Base-by-base conservation (phyloP, 202 grass and related monocot genomes). In the Saccharum hybrid region DNA sequence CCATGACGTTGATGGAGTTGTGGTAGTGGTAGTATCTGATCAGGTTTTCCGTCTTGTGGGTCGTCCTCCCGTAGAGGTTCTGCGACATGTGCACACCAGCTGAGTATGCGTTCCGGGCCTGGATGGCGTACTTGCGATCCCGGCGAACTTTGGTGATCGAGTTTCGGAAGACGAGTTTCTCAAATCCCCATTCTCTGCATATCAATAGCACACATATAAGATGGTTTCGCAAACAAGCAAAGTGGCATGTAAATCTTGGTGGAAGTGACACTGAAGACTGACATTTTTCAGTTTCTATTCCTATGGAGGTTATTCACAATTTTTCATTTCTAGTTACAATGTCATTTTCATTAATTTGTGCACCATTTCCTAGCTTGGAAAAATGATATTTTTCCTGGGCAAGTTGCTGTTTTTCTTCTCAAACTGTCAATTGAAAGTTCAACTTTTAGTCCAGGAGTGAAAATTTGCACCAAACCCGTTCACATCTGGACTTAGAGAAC, bases 11-110 rank as follows among this genome's bases (percentile, higher is more conserved):
- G 81, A 97, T 97, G 31, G 92, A 91, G 77, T 89, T 88, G 76
- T 97, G 94, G 33, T 92, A 97, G 54, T 97, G 94, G 71, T 94
- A 97, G 82, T 97, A 97, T 79, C 88, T 86, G 84, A 97, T 92
- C 34, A 97, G 66, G 81, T 30, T 71, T 6, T 92, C 94, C 1
- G 94, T 97, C 82, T 88, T 91, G 84, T 97, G 94, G 7, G 86
- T 94, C 16, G 94, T 86, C 59, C 84, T 94, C 26, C 94, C 94
- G 1, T 72, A 37, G 4, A 97, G 46, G 40, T 97, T 89, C 52
- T 92, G 88, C 0, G 92, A 97, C 94, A 97, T 92, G 84, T 94
- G 94, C 75, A 97, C 94, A 0, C 94, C 94, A 0, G 94, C 75
- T 33, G 94, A 85, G 43, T 92, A 97, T 0, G 92, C 79, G 2